Evolutionary conservation across 768 basidiomycete species (phyloP), one percentile per base, ranked within the genome.

Genomic region (Trametes coccinea): DNA sequence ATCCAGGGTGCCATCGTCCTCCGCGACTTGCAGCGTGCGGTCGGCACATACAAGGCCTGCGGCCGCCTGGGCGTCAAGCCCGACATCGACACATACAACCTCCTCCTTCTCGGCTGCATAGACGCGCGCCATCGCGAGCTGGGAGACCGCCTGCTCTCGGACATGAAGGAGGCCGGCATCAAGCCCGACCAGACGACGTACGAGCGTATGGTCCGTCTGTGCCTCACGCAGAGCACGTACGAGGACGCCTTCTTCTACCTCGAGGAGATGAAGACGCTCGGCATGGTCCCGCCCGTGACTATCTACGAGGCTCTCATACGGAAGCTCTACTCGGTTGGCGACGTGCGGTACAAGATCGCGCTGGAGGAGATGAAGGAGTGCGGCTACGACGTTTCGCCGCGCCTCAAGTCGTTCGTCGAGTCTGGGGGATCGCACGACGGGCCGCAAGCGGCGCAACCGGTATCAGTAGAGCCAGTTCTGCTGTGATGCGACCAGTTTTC

Each of bases 231-330:
- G 68, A 72, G 82, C 7, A 78, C 76, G 2, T 95, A 93, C 73
- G 92, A 94, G 69, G 91, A 93, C 62, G 91, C 92, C 0, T 95
- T 95, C 75, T 87, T 86, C 70, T 93, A 92, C 73, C 80, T 96
- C 34, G 92, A 94, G 71, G 89, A 91, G 77, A 92, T 93, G 89
- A 94, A 95, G 72, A 74, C 78, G 0, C 80, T 80, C 39, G 77
- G 77, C 8, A 77, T 84, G 67, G 67, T 77, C n/a, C 91, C 93
- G 0, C 71, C 82, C 9, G 67, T 67, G 29, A 67, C 69, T 1
- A 73, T 88, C 33, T 95, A 95, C 73, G 79, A 82, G 37, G 75
- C 77, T 1, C 74, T 95, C 59, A 74, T 87, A 45, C 76, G 78
- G 48, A 86, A 80, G 66, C 93, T 90, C 66, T 70, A 84, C 13